phyloP scores from a whole-genome alignment of 768 basidiomycete genomes.

The Punctularia strigosozonata region DNA sequence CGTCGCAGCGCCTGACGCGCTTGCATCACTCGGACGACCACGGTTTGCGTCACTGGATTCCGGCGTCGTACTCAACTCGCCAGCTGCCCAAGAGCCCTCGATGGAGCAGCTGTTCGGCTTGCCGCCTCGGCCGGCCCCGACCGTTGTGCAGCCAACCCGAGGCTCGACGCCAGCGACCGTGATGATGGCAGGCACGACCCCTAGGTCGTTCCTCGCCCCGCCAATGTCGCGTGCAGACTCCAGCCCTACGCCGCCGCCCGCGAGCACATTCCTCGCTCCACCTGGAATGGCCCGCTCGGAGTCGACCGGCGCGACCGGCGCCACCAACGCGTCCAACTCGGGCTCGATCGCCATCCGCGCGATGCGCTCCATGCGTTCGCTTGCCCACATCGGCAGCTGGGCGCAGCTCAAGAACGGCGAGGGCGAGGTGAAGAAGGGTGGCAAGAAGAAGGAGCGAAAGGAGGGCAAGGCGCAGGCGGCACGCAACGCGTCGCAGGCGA shows the following conservation, averaged over 20 bases:
- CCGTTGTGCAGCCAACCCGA: too few species aligned
- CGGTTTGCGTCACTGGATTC: not conserved
- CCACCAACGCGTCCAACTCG: slow-evolving; percentile 15
- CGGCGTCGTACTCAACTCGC: not conserved
- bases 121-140: not conserved
- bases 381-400: slow-evolving; percentile 68
- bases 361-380: slow-evolving; percentile 61
- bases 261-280: slow-evolving; percentile 25
- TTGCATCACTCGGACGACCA: not conserved
- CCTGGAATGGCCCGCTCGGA: too few species aligned
- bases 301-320: too few species aligned
- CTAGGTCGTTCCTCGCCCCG: slow-evolving; percentile 12
- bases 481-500: slow-evolving; percentile 21
- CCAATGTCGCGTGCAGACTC: not conserved
- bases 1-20: not conserved
- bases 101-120: slow-evolving; percentile 18
- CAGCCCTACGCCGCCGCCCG: slow-evolving; percentile 19
- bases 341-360: slow-evolving; percentile 69
- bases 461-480: slow-evolving; percentile 27
- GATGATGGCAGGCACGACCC: slow-evolving; percentile 11
- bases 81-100: slow-evolving; percentile 29
- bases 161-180: too few species aligned
- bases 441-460: slow-evolving; percentile 21
- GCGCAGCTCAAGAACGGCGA: slow-evolving; percentile 38
- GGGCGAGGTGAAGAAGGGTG: slow-evolving; percentile 14